Evolutionary conservation across 176 grass and related monocot genomes (phyloP).

Genomic region (Alloteropsis semialata): DNA sequence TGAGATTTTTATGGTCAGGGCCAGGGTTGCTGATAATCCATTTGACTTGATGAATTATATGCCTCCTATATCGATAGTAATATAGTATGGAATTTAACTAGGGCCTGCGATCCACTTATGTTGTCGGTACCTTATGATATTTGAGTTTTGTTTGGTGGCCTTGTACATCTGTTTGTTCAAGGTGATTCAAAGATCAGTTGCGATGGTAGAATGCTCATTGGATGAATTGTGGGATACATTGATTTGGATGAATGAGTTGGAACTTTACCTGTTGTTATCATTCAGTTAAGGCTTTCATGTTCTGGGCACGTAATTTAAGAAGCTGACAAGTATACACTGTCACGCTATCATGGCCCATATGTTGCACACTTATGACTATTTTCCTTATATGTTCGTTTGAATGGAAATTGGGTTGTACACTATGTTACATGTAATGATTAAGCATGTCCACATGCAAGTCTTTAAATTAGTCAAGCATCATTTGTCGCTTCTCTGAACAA

Average conservation of each 20-base stretch:
- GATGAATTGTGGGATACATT: not conserved
- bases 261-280: not conserved
- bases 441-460: not conserved
- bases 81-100: not conserved
- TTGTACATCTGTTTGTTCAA: not conserved
- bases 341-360: not conserved
- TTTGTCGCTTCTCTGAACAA: not conserved
- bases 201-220: not conserved
- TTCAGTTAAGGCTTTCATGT: slow-evolving; percentile 17
- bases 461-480: not conserved
- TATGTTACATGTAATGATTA: not conserved
- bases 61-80: not conserved
- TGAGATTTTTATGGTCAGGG: not conserved
- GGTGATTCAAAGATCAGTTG: not conserved
- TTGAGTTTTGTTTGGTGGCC: not conserved
- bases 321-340: not conserved
- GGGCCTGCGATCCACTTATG: not conserved
- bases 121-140: not conserved
- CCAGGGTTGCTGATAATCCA: not conserved
- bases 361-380: not conserved
- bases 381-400: not conserved
- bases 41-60: slow-evolving; percentile 3
- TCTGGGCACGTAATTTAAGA: not conserved
- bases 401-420: not conserved
- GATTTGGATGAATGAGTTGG: not conserved